Evolutionary conservation across 1,284 basidiomycete genomes (phyloP).

Genomic region (Bondarzewia mesenterica): DNA sequence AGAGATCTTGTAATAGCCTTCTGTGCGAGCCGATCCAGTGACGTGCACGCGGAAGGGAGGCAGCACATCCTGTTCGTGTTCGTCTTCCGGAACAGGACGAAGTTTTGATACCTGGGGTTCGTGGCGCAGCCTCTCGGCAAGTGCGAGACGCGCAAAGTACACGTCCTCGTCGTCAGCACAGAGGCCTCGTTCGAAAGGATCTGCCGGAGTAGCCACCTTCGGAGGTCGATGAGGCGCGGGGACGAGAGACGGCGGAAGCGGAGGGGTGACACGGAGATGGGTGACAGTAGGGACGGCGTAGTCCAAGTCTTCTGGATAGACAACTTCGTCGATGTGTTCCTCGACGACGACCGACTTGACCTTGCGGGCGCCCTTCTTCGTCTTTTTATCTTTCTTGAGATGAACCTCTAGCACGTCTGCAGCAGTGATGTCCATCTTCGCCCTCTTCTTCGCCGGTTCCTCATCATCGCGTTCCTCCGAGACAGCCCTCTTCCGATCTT

Average conservation of each 20-base stretch:
- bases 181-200: constrained; percentile 51
- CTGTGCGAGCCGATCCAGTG: constrained; percentile 82
- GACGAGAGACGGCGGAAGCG: constrained; percentile 32
- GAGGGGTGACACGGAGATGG: constrained; percentile 40
- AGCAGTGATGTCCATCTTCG: constrained; percentile 18
- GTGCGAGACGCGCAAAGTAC: constrained; percentile 73
- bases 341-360: constrained; percentile 23
- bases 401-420: constrained; percentile 15
- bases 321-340: constrained; percentile 36
- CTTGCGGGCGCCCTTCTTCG: constrained; percentile 24
- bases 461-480: constrained; percentile 22
- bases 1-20: constrained; percentile 93
- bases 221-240: constrained; percentile 21
- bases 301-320: constrained; percentile 41
- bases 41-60: constrained; percentile 58
- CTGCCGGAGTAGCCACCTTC: constrained; percentile 37
- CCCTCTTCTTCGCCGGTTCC: constrained; percentile 25
- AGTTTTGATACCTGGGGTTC: constrained; percentile 12
- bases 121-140: constrained; percentile 21
- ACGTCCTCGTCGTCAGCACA: constrained; percentile 90
- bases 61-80: constrained; percentile 23
- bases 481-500: constrained; percentile 20
- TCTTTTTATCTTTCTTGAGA: constrained; percentile 32
- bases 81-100: constrained; percentile 22
- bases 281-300: constrained; percentile 43